These are phyloP conservation scores for Rosa chinensis DNA, from an alignment of 306 rosid genomes.

Conservation along the genomic window DNA sequence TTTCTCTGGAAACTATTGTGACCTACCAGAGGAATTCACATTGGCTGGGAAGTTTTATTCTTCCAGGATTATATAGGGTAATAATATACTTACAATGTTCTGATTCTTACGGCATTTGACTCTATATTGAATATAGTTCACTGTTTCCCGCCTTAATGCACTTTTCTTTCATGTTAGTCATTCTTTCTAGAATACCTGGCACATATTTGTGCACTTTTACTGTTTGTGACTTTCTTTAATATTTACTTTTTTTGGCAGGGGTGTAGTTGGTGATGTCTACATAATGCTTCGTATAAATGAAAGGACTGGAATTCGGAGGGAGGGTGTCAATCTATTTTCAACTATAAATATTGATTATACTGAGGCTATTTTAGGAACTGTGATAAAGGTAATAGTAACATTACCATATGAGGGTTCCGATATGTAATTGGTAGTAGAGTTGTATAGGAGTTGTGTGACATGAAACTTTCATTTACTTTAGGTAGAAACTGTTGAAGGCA, in stretches of 20 bases:
- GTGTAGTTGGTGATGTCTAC: conserved; percentile 69
- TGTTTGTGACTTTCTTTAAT: not conserved
- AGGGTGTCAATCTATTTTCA: conserved; percentile 80
- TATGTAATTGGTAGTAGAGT: not conserved
- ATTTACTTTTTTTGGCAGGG: conserved; percentile 44
- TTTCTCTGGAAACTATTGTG: not conserved
- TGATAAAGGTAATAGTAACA: conserved; percentile 51
- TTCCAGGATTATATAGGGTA: not conserved
- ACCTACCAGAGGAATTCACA: not conserved
- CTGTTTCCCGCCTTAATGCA: not conserved
- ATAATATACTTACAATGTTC: no score
- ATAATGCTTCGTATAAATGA: conserved; percentile 64
- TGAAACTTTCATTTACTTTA: conserved; percentile 30
- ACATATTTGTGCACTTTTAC: not conserved
- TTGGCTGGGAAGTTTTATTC: not conserved
- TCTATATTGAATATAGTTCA: not conserved
- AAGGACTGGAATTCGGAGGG: conserved; percentile 77
- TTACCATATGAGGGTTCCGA: not conserved
- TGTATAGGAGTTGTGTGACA: conserved; percentile 20
- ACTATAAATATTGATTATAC: conserved; percentile 69
- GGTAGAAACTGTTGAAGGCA: conserved; percentile 95
- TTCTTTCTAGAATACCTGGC: not conserved
- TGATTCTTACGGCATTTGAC: not conserved
- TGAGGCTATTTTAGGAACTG: conserved; percentile 84
- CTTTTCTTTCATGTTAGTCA: not conserved